Evolutionary conservation across 192 early-diverging fungal genomes (phyloP).

Genomic region (Polychytrium aggregatum): DNA sequence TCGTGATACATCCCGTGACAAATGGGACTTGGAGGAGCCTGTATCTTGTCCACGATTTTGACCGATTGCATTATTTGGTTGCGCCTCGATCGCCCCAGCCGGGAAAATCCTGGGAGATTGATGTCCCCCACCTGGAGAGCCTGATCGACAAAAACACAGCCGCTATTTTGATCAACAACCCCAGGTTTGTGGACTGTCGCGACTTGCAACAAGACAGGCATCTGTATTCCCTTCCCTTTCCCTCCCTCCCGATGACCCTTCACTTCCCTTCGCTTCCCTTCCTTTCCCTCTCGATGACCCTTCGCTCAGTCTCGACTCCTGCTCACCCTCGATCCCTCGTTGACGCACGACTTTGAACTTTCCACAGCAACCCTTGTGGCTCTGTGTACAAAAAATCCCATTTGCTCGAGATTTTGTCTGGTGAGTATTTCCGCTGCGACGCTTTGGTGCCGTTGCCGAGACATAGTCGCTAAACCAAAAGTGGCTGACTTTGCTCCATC

Average conservation of each 20-base stretch:
- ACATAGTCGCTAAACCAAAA: background rate
- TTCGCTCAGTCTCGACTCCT: too few species aligned
- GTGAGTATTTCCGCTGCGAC: background rate
- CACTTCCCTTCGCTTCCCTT: too few species aligned
- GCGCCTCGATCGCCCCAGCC: slow-evolving; percentile 29
- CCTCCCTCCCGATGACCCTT: too few species aligned
- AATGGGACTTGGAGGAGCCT: background rate
- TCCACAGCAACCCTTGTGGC: slow-evolving; percentile 89
- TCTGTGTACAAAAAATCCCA: slow-evolving; percentile 70
- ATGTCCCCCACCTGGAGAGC: slow-evolving; percentile 65
- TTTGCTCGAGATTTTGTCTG: slow-evolving; percentile 30
- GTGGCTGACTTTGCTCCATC: slow-evolving; percentile 41
- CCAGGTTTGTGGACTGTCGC: too few species aligned
- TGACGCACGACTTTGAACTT: too few species aligned
- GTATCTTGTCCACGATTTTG: background rate
- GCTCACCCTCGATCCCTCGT: too few species aligned
- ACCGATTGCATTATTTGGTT: background rate
- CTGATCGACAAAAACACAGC: slow-evolving; percentile 73
- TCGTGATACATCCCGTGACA: slow-evolving; percentile 1
- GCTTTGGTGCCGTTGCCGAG: background rate
- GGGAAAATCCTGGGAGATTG: slow-evolving; percentile 71
- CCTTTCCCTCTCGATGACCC: too few species aligned
- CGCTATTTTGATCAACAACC: slow-evolving; percentile 74
- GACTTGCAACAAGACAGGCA: too few species aligned
- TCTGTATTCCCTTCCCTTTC: too few species aligned